phyloP scores from a whole-genome alignment of 345 rosid species.

The Xanthoceras sorbifolium region DNA sequence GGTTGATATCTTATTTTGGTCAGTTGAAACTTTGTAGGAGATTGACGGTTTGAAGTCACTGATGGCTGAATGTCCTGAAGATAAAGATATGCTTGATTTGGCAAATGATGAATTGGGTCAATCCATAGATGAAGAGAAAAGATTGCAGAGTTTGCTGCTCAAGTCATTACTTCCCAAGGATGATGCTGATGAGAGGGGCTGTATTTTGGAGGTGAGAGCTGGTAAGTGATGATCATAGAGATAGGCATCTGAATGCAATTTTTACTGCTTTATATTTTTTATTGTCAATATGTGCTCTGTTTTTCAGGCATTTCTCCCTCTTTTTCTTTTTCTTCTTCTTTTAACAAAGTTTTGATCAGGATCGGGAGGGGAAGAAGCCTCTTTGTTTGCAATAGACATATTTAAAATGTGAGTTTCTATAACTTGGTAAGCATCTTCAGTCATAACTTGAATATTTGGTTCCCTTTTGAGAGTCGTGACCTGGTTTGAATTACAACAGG shows the following conservation, averaged over 20 bases:
- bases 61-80: constrained; percentile 63
- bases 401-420: constrained; percentile 70
- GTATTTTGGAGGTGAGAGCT: constrained; percentile 99
- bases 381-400: constrained; percentile 91
- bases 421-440: not conserved
- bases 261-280: not conserved
- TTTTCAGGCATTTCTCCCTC: constrained; percentile 1
- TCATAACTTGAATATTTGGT: not conserved
- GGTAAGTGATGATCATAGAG: constrained; percentile 41
- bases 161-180: constrained; percentile 90
- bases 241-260: not conserved
- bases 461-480: not conserved
- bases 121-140: constrained; percentile 66
- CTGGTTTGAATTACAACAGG: constrained; percentile 45
- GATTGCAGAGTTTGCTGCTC: constrained; percentile 69
- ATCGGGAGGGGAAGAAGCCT: constrained; percentile 97
- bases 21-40: constrained; percentile 47
- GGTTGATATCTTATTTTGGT: constrained; percentile 4
- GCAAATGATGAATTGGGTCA: constrained; percentile 62
- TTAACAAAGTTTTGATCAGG: constrained; percentile 44
- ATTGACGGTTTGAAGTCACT: constrained; percentile 68
- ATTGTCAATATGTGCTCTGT: not conserved
- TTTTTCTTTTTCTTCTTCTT: constrained; percentile 7
- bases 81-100: constrained; percentile 82
- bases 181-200: constrained; percentile 95